Base-by-base conservation (phyloP, 148 eudicot species). In the Vaccinium myrtillus region DNA sequence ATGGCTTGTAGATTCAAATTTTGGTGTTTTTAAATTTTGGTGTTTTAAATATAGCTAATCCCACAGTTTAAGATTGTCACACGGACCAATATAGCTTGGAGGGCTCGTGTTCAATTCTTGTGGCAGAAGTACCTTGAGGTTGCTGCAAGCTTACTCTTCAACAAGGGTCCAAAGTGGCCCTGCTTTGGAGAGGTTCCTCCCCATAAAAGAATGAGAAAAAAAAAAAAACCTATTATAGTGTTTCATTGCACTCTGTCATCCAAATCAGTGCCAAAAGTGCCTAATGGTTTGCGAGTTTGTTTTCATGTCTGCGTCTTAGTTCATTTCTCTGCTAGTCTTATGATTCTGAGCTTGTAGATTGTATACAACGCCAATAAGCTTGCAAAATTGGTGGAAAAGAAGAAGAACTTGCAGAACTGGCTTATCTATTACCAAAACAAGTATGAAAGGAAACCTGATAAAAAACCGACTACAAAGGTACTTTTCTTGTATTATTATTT, bases 301-400 rank as follows among this genome's bases (percentile, higher is more conserved):
- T 27, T 54, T 23, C 9, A 61, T n/a, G 74, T 48, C 43, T 70
- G 14, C 10, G 30, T 79, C 25, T 7, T 16, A n/a, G 63, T 79
- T 39, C n/a, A 16, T 19, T 5, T 53, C 5, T 80, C 49, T 21
- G 73, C 79, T 27, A 15, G 8, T 78, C 75, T 65, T 84, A 12
- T 51, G 30, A 16, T 71, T 55, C 32, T 73, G 63, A 77, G 81
- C 43, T 86, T 84, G 83, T 83, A 97, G 99, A 88, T 92, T 30
- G 94, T 95, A 46, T 97, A 97, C 89, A 94, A 97, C 86, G 98
- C 99, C 67, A 97, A 97, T 82, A 90, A 91, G 48, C 94, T 97
- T 77, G 99, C 96, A 75, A 88, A 80, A 19, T 85, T 97, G 90
- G 98, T 97, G 86, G 94, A 89, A 19, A 87, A 92, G 87, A 97